Evolutionary conservation across 768 basidiomycete genomes (phyloP).

Genomic region (Butyriboletus loyo): DNA sequence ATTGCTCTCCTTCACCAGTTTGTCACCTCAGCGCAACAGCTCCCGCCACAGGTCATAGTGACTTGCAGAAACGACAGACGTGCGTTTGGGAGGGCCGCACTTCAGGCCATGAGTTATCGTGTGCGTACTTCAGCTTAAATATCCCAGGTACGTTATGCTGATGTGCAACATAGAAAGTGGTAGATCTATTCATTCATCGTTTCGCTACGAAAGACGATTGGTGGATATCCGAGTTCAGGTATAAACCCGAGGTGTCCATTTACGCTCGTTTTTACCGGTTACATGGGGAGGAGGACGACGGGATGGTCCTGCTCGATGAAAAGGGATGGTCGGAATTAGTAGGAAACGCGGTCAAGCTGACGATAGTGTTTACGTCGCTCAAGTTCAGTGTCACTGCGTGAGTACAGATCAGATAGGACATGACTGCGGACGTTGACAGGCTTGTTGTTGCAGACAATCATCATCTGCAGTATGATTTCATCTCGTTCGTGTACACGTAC

Average conservation of each 20-base stretch:
- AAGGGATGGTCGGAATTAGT: conserved; percentile 33
- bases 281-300: conserved; percentile 33
- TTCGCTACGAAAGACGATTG: conserved; percentile 35
- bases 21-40: conserved; percentile 24
- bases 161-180: conserved; percentile 24
- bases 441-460: conserved; percentile 20
- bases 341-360: conserved; percentile 32
- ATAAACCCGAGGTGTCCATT: conserved; percentile 34
- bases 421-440: conserved; percentile 13
- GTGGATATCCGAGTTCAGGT: conserved; percentile 35
- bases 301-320: conserved; percentile 31
- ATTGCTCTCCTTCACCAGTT: conserved; percentile 29
- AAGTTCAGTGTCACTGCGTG: conserved; percentile 33
- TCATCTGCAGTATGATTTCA: conserved; percentile 23
- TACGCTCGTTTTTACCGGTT: conserved; percentile 33
- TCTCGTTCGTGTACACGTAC: background rate
- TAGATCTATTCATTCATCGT: conserved; percentile 32
- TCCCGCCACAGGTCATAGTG: conserved; percentile 33
- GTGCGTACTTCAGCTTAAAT: conserved; percentile 14
- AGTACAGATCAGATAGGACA: conserved; percentile 6
- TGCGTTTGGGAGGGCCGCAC: conserved; percentile 30
- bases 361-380: conserved; percentile 32
- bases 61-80: conserved; percentile 30
- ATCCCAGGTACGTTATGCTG: conserved; percentile 1
- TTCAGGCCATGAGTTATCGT: conserved; percentile 33